Evolutionary conservation across 805 yeast species (phyloP), one percentile per base, ranked within the genome.

Genomic region (Candida anglica): DNA sequence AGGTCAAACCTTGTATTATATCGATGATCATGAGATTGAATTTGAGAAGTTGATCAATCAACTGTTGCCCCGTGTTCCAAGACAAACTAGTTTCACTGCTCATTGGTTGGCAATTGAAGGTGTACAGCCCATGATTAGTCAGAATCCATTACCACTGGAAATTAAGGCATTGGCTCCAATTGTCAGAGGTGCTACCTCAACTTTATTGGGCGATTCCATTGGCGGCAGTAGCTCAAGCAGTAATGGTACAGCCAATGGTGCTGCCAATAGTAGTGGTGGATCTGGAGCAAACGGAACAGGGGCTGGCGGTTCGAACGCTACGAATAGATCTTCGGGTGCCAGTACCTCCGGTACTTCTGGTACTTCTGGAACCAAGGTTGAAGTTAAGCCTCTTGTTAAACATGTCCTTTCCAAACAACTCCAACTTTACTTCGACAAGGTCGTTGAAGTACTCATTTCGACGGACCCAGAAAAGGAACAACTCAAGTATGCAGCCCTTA

Each of bases 41-140:
- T 86, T 93, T 52, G 98, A 94, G 54, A 86, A 86, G 50, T 68
- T 94, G 37, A 85, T 93, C 46, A 91, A 93, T 54, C 91, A 84
- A 54, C 97, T 96, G 20, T 66, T 93, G 39, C 99, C 99, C 5
- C 86, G 83, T 49, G 95, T 94, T 3, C 98, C 99, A 4, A 73
- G 98, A 38, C 80, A 82, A 40, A 81, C 95, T 2, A 81, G 96
- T 0, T 89, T 86, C 57, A 88, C 98, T 0, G 95, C 97, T 5
- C 95, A 85, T 56, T 91, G 98, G 98, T 69, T 94, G 20, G 98
- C 98, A 0, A 86, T 93, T 34, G 99, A 93, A 60, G 99, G 99
- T 38, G 95, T 93, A 6, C 99, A 93, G 54, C 98, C 99, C 1
- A 81, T 93, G 20, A 91, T 93, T 36, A 95, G 97, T 2, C 98